Evolutionary conservation across 352 stramenopile species (phyloP), one percentile per base, ranked within the genome.

Genomic region (Phytophthora ramorum): DNA sequence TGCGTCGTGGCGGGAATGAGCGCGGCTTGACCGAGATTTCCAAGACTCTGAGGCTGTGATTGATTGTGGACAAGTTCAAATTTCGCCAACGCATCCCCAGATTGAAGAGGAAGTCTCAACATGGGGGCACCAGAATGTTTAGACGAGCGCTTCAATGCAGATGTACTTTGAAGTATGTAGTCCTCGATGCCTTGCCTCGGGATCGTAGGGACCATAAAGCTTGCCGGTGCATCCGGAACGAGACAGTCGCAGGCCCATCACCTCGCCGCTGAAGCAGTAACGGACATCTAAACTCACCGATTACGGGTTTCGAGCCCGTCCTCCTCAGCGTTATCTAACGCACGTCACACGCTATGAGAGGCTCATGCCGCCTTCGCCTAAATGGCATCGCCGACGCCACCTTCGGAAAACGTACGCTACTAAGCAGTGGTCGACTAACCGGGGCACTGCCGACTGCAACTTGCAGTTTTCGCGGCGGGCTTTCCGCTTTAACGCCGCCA

Each of bases 41-140:
- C n/a, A 17, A 12, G 34, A 14, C 32, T 13, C 14, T 30, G 14
- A 17, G 30, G 37, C 10, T 44, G 7, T 17, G n/a, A 13, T 26
- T 53, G 35, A 54, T 69, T 63, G 53, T 58, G 45, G 61, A 44
- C 35, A 48, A 24, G 34, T 48, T 49, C 41, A 32, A 66, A 49
- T 66, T 50, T 45, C 10, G n/a, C 40, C 17, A 17, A 19, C 44
- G 55, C 55, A 54, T 64, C 45, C 35, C 14, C 37, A 61, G 37
- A 58, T 69, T 69, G 60, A 69, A 69, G 52, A 38, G 44, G 14
- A 51, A 69, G 60, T 69, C 60, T 69, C 52, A 69, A 69, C 60
- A 68, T 53, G 46, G 14, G 14, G 20, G 4, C 16, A 3, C 16
- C 19, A 8, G 17, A 63, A 63, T 69, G 60, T 69, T 69, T 69